Percentiles rank a stretch among this genome's conserved stretches.
Conservation (phyloP, 495 filamentous ascomycete species). For the Neurospora africana region DNA sequence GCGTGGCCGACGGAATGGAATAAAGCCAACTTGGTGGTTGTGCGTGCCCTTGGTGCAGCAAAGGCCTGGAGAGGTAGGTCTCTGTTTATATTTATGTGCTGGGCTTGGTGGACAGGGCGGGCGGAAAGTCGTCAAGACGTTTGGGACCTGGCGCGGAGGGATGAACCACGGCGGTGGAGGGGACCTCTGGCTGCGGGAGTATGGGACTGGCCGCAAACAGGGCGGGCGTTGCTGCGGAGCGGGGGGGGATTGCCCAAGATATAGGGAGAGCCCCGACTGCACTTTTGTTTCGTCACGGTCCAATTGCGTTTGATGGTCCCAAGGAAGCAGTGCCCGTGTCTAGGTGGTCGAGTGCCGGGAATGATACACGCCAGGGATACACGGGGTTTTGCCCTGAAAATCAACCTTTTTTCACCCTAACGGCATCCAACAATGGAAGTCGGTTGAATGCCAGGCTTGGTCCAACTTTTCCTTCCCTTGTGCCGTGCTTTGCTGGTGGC, state of each 20-base stretch:
- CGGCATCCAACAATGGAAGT: not conserved
- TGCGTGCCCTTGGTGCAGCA: not conserved
- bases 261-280: not conserved
- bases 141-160: not conserved
- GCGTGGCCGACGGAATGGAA: not conserved
- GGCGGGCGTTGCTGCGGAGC: not conserved
- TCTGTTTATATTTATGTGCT: not conserved
- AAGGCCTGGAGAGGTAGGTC: not conserved
- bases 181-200: not conserved
- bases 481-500: not conserved
- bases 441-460: not conserved
- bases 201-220: not conserved
- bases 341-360: not conserved
- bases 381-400: not conserved
- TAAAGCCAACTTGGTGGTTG: not conserved
- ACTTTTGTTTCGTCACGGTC: not conserved
- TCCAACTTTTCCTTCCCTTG: not conserved
- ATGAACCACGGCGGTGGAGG: not conserved
- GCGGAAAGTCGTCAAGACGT: not conserved
- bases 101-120: not conserved
- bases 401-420: not conserved
- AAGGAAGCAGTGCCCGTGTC: not conserved
- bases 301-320: not conserved
- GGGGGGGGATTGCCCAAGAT: not conserved
- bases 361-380: not conserved